Evolutionary conservation across 2,329 filamentous ascomycete genomes (phyloP).

Genomic region (Calonectria naviculata): DNA sequence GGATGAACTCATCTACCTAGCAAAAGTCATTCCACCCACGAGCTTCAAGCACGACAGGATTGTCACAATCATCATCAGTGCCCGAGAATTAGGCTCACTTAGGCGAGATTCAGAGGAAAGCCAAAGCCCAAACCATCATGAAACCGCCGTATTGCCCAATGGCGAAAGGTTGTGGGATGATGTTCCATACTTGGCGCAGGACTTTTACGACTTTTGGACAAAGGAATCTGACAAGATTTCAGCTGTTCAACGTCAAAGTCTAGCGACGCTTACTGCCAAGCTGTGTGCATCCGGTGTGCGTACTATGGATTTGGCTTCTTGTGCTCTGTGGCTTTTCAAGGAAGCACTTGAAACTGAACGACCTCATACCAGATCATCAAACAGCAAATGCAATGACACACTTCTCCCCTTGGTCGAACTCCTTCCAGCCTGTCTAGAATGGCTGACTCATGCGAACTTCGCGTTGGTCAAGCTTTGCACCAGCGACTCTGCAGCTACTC

Average conservation of each 20-base stretch:
- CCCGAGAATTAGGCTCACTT: conserved; percentile 19
- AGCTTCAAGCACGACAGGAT: conserved; percentile 27
- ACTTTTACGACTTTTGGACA: neutral
- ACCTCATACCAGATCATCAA: neutral
- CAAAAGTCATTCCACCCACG: conserved; percentile 16
- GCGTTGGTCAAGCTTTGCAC: neutral
- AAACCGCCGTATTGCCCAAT: neutral
- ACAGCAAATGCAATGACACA: neutral
- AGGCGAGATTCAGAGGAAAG: neutral
- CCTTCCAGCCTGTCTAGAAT: neutral
- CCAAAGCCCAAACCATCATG: neutral
- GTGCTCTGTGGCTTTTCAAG: neutral
- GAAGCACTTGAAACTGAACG: neutral
- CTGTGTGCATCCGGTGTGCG: neutral
- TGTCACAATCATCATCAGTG: conserved; percentile 20
- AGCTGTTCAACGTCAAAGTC: neutral
- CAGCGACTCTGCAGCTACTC: neutral
- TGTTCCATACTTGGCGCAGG: neutral
- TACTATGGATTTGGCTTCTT: neutral
- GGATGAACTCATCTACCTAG: conserved; percentile 27
- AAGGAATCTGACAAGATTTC: neutral
- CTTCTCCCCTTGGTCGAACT: neutral
- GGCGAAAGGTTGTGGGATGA: neutral
- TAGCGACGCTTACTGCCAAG: neutral
- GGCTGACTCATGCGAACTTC: neutral